A percentile compares a stretch with the other conserved stretches of the same genome.
Evolutionary conservation across 2,329 filamentous ascomycete species (phyloP).

Genomic region (Phialemoniopsis sp.): DNA sequence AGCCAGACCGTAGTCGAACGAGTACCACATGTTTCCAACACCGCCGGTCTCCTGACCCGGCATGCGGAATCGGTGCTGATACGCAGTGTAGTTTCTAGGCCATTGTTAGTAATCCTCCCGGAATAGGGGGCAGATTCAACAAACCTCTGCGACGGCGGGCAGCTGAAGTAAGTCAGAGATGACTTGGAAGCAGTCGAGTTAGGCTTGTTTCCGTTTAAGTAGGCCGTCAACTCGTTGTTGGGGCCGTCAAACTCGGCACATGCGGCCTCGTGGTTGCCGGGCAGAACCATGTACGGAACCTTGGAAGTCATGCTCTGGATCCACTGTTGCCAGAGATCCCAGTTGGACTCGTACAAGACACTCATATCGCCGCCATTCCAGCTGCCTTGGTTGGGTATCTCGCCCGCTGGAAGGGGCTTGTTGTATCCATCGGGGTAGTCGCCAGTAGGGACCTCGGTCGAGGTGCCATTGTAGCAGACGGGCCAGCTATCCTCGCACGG

Average conservation of each 20-base stretch:
- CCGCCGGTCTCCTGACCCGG: constrained; percentile 41
- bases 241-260: constrained; percentile 44
- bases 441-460: constrained; percentile 30
- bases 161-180: constrained; percentile 44
- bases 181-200: constrained; percentile 33
- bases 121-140: not conserved
- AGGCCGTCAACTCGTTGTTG: constrained; percentile 37
- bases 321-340: constrained; percentile 49
- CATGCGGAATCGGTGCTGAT: constrained; percentile 47
- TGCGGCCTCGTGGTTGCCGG: constrained; percentile 45
- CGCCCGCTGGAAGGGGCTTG: constrained; percentile 37
- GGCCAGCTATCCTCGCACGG: constrained; percentile 41
- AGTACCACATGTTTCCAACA: constrained; percentile 50
- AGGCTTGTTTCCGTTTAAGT: constrained; percentile 34
- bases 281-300: constrained; percentile 44
- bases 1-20: constrained; percentile 48
- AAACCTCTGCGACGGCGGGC: constrained; percentile 42
- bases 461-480: constrained; percentile 47
- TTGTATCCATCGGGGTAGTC: constrained; percentile 33
- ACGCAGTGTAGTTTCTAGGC: constrained; percentile 42
- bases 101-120: constrained; percentile 1
- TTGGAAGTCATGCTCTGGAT: constrained; percentile 33
- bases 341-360: constrained; percentile 44
- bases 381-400: constrained; percentile 38
- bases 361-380: constrained; percentile 43